phyloP scores from a whole-genome alignment of 495 filamentous ascomycete species.

The Evansstolkia leycettana region DNA sequence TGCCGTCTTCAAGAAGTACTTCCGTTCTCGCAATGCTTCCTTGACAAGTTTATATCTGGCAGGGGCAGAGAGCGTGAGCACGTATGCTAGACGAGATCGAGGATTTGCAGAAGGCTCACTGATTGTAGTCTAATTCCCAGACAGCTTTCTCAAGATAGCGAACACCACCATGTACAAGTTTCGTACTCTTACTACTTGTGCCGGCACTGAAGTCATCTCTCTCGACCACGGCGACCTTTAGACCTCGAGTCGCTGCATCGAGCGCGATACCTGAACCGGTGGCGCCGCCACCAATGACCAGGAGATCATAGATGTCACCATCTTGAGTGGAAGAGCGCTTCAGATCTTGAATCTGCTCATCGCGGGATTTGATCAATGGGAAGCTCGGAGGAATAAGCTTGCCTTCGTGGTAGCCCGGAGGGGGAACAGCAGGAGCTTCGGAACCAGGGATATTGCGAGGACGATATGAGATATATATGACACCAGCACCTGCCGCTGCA shows the following conservation, averaged over 20 bases:
- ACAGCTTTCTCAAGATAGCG: slow-evolving; percentile 95
- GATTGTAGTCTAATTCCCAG: slow-evolving; percentile 90
- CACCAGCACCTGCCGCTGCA: slow-evolving; percentile 43
- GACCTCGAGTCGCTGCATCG: slow-evolving; percentile 82
- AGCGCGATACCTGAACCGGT: slow-evolving; percentile 89
- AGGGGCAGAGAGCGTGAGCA: slow-evolving; percentile 7
- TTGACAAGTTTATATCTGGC: slow-evolving; percentile 71
- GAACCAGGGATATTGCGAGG: slow-evolving; percentile 78
- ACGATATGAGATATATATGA: slow-evolving; percentile 68
- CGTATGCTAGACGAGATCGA: neutral
- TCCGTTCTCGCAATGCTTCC: slow-evolving; percentile 90
- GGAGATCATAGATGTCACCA: slow-evolving; percentile 55
- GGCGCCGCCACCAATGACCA: slow-evolving; percentile 87
- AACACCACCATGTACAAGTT: slow-evolving; percentile 93
- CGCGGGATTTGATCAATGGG: slow-evolving; percentile 59
- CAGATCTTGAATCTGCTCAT: slow-evolving; percentile 42
- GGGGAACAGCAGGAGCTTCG: slow-evolving; percentile 67
- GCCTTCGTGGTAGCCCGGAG: slow-evolving; percentile 70
- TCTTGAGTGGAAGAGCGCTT: slow-evolving; percentile 15
- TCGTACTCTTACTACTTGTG: slow-evolving; percentile 94
- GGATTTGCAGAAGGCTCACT: slow-evolving; percentile 33
- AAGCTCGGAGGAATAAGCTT: slow-evolving; percentile 72
- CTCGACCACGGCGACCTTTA: slow-evolving; percentile 92
- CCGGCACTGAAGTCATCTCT: slow-evolving; percentile 89
- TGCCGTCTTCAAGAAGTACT: slow-evolving; percentile 91